Conservation (phyloP, 148 eudicot species). For the Chenopodium quinoa region DNA sequence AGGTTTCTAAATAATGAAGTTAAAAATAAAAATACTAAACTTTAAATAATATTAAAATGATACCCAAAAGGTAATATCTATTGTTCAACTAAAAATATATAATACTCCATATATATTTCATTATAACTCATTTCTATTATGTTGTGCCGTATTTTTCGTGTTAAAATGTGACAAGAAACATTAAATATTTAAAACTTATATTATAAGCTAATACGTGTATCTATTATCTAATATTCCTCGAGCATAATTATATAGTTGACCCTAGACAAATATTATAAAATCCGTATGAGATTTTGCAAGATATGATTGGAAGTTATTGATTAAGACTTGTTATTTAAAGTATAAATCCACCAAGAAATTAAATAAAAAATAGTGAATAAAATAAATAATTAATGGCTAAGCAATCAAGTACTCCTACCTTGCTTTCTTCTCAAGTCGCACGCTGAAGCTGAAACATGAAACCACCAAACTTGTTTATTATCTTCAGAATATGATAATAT, state of each 20-base stretch:
- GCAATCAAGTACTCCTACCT: conserved; percentile 27
- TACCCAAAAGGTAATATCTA: no score
- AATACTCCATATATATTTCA: no score
- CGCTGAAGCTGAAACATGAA: conserved; percentile 12
- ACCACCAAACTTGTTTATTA: conserved; percentile 5
- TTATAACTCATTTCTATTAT: no score
- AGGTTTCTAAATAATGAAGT: no score
- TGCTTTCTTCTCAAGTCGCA: conserved; percentile 30
- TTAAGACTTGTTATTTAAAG: conserved; percentile 10
- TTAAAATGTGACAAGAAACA: no score
- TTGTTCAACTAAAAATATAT: no score
- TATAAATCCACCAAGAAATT: conserved; percentile 18
- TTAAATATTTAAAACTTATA: background rate
- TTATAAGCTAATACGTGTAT: background rate
- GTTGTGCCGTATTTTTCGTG: background rate
- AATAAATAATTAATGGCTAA: background rate
- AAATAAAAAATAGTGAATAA: background rate
- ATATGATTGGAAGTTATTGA: conserved; percentile 23
- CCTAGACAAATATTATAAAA: conserved; percentile 4
- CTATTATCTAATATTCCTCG: background rate
- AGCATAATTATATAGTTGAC: conserved; percentile 18
- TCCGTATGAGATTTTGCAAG: conserved; percentile 20
- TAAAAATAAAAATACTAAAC: no score
- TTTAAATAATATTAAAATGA: no score
- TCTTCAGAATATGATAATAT: background rate